A percentile compares a stretch with the other conserved stretches of the same genome.
Evolutionary conservation across 768 basidiomycete species (phyloP).

Genomic region (Imleria badia): DNA sequence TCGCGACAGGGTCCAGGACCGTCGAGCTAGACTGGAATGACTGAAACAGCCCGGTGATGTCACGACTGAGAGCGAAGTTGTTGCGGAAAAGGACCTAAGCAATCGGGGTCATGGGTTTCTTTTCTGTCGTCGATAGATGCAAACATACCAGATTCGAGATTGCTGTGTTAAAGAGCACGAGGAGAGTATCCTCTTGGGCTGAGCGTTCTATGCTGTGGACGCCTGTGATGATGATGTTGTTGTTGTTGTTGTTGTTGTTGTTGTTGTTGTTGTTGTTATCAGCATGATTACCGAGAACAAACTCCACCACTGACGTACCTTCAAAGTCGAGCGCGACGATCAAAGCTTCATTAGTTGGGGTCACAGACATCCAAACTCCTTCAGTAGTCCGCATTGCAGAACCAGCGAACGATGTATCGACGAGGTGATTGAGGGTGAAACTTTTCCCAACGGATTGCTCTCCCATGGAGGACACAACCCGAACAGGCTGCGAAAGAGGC

Average conservation of each 20-base stretch:
- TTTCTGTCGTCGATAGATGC: not conserved
- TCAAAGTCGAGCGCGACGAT: conserved; percentile 68
- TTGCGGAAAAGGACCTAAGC: conserved; percentile 61
- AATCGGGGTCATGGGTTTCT: not conserved
- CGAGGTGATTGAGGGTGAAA: conserved; percentile 57
- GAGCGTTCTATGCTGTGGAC: conserved; percentile 65
- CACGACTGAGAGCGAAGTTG: conserved; percentile 62
- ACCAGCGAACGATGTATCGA: conserved; percentile 64
- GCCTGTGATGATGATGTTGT: conserved; percentile 42
- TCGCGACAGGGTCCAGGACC: conserved; percentile 55
- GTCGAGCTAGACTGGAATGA: conserved; percentile 58
- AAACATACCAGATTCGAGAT: conserved; percentile 57
- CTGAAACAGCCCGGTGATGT: conserved; percentile 59
- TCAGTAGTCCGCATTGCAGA: conserved; percentile 64
- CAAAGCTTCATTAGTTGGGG: conserved; percentile 53
- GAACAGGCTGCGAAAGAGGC: conserved; percentile 47
- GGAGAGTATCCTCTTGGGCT: conserved; percentile 60
- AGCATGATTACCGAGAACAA: conserved; percentile 3
- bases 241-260: too few species aligned
- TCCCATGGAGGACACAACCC: conserved; percentile 67
- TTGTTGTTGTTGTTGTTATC: too few species aligned
- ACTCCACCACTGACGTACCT: conserved; percentile 38
- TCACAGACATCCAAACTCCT: conserved; percentile 69
- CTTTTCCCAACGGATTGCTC: conserved; percentile 68
- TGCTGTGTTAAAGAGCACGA: conserved; percentile 65